phyloP scores from a whole-genome alignment of 2,329 filamentous ascomycete species.

The Colletotrichum tropicale region DNA sequence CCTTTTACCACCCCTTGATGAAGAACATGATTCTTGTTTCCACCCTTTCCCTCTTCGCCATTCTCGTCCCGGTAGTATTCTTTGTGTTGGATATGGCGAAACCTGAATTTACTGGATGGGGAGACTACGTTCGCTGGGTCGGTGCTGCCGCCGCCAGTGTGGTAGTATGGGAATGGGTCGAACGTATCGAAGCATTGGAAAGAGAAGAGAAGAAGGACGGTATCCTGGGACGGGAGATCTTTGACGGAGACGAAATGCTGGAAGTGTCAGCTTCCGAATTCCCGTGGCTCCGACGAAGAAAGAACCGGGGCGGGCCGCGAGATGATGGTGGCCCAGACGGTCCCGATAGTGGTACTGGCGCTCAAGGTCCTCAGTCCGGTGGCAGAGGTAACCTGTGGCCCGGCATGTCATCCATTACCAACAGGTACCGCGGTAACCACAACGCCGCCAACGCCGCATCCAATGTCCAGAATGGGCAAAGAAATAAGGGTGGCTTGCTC shows the following conservation, averaged over 20 bases:
- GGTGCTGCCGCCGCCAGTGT: constrained; percentile 92
- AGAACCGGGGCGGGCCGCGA: constrained; percentile 34
- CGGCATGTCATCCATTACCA: constrained; percentile 42
- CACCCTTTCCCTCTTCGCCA: constrained; percentile 76
- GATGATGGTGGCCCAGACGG: constrained; percentile 23
- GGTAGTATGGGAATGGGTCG: constrained; percentile 99
- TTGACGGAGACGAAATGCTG: constrained; percentile 93
- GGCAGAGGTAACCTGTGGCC: constrained; percentile 42
- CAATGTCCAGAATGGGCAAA: constrained; percentile 25
- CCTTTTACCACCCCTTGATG: constrained; percentile 91
- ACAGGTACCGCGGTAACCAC: constrained; percentile 33
- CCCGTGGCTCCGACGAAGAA: constrained; percentile 45
- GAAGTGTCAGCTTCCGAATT: constrained; percentile 62
- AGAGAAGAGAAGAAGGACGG: constrained; percentile 94
- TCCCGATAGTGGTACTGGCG: constrained; percentile 19
- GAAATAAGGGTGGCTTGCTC: constrained; percentile 38
- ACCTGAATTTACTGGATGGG: constrained; percentile 87
- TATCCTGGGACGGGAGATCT: constrained; percentile 87
- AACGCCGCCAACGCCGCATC: not conserved
- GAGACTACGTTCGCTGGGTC: constrained; percentile 96
- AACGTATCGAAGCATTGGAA: constrained; percentile 90
- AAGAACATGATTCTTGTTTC: constrained; percentile 86
- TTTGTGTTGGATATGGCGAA: constrained; percentile 91
- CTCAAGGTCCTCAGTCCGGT: constrained; percentile 22
- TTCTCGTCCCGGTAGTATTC: constrained; percentile 89